phyloP scores from a whole-genome alignment of 148 eudicot genomes.

The Vaccinium darrowii region DNA sequence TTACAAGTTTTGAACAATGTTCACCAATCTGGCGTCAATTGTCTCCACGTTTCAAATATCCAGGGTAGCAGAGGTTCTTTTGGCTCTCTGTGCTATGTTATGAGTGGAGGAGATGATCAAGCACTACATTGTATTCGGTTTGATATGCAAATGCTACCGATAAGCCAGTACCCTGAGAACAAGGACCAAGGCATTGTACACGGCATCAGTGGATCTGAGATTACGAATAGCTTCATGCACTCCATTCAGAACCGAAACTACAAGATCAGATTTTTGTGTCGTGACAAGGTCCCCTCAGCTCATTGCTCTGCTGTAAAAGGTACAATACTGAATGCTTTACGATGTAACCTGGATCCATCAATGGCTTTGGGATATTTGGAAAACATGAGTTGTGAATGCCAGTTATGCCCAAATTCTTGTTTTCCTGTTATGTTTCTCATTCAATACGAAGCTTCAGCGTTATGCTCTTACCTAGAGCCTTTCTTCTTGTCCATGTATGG shows the following conservation, averaged over 20 bases:
- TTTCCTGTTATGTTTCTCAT: background rate
- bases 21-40: constrained; percentile 97
- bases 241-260: constrained; percentile 35
- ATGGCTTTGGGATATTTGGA: background rate
- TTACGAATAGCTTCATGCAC: constrained; percentile 11
- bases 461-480: background rate
- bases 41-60: constrained; percentile 56
- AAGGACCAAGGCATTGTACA: constrained; percentile 18
- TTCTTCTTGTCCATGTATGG: constrained; percentile 3
- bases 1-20: constrained; percentile 53
- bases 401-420: background rate
- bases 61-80: constrained; percentile 22
- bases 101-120: constrained; percentile 98
- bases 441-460: background rate
- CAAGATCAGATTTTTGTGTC: constrained; percentile 40
- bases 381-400: background rate
- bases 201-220: constrained; percentile 14
- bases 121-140: constrained; percentile 61
- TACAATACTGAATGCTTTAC: constrained; percentile 18
- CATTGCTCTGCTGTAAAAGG: constrained; percentile 98
- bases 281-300: constrained; percentile 63
- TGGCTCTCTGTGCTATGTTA: constrained; percentile 34
- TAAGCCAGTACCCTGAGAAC: constrained; percentile 19
- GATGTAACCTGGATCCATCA: background rate
- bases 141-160: constrained; percentile 37